Conservation (phyloP, 73 alveolate genomes). For the Uronychia setigera region DNA sequence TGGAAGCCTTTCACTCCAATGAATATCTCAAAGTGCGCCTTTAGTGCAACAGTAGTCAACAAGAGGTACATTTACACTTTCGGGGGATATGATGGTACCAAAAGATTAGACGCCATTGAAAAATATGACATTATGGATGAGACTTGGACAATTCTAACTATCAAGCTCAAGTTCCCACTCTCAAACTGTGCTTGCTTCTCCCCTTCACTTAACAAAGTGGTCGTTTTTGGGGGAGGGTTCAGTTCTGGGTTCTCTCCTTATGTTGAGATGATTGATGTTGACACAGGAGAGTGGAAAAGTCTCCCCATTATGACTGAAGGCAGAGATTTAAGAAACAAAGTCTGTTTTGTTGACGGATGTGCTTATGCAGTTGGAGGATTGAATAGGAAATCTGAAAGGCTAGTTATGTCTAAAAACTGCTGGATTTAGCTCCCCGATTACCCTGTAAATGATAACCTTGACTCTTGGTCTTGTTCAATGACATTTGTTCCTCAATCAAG, state of each 20-base stretch:
- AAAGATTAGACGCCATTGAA: conserved; percentile 83
- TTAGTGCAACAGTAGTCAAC: conserved; percentile 80
- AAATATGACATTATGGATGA: conserved; percentile 63
- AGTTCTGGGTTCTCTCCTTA: conserved; percentile 82
- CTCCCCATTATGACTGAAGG: conserved; percentile 87
- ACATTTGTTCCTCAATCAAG: conserved; percentile 70
- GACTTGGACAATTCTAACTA: conserved; percentile 58
- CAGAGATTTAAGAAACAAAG: conserved; percentile 87
- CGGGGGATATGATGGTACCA: conserved; percentile 91
- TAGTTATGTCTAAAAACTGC: conserved; percentile 18
- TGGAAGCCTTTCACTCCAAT: conserved; percentile 79
- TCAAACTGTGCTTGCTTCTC: conserved; percentile 86
- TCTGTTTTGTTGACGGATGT: conserved; percentile 60
- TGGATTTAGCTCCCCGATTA: conserved; percentile 64
- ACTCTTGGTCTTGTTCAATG: conserved; percentile 86
- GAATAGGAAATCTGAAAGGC: conserved; percentile 70
- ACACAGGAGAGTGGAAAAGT: conserved; percentile 58
- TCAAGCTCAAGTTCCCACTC: conserved; percentile 68
- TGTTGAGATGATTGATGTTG: conserved; percentile 76
- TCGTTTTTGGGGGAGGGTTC: conserved; percentile 90
- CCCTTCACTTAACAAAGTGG: conserved; percentile 74
- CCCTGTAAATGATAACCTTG: conserved; percentile 76
- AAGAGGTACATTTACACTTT: conserved; percentile 77
- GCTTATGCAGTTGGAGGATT: conserved; percentile 88
- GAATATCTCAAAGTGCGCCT: conserved; percentile 83